These are phyloP conservation scores for Juncus effusus DNA, from an alignment of 176 grass and related monocot genomes.

Conservation along the genomic window DNA sequence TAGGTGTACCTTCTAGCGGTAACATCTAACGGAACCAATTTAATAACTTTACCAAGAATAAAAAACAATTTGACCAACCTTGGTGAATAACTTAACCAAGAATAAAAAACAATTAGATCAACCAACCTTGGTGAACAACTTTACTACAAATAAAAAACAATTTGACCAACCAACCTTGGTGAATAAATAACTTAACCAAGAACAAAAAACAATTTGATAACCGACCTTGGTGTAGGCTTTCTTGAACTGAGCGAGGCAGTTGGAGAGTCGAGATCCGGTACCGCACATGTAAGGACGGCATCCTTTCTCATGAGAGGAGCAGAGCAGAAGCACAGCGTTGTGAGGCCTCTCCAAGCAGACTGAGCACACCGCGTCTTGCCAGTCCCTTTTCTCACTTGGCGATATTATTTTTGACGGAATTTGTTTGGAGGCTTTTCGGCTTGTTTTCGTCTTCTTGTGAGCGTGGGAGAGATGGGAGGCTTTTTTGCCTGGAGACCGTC, in stretches of 20 bases:
- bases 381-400: constrained; percentile 49
- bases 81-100: too few relatives aligned
- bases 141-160: too few relatives aligned
- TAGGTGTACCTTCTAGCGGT: too few relatives aligned
- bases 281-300: constrained; percentile 92
- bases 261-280: constrained; percentile 64
- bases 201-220: too few relatives aligned
- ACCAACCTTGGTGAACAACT: too few relatives aligned
- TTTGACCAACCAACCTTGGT: too few relatives aligned
- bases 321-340: constrained; percentile 80
- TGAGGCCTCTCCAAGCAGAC: constrained; percentile 88
- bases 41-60: too few relatives aligned
- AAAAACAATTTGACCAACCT: too few relatives aligned
- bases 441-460: constrained; percentile 28
- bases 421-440: not conserved
- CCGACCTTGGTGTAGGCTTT: constrained; percentile 48
- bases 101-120: too few relatives aligned
- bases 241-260: constrained; percentile 78
- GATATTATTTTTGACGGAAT: constrained; percentile 24
- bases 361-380: constrained; percentile 68
- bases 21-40: too few relatives aligned
- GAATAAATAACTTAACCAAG: too few relatives aligned
- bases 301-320: constrained; percentile 75
- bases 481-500: constrained; percentile 19
- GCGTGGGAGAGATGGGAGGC: constrained; percentile 24